phyloP scores from a whole-genome alignment of 176 grass and related monocot species.

The Triticum turgidum region DNA sequence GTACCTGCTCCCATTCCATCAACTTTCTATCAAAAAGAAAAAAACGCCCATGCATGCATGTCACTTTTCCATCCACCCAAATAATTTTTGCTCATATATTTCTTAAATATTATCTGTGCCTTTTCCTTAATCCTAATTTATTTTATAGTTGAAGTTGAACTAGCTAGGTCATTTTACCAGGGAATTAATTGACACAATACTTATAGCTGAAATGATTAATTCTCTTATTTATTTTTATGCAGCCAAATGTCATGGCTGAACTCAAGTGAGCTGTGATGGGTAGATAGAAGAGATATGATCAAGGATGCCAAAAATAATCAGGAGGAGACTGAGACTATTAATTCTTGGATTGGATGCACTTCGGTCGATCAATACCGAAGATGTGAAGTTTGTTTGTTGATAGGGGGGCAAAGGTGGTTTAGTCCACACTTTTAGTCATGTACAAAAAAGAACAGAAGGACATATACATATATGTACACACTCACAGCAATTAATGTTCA shows the following conservation, averaged over 20 bases:
- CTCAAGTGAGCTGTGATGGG: slow-evolving; percentile 20
- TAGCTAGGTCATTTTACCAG: not conserved
- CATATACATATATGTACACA: slow-evolving; percentile 35
- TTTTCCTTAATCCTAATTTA: not conserved
- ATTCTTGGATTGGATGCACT: slow-evolving; percentile 31
- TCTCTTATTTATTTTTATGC: slow-evolving; percentile 14
- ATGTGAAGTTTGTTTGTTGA: slow-evolving; percentile 50
- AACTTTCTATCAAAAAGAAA: not conserved
- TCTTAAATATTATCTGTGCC: not conserved
- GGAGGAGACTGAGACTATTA: not conserved
- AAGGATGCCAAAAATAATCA: not conserved
- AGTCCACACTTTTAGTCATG: slow-evolving; percentile 32
- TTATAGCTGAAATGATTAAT: not conserved
- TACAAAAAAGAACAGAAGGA: slow-evolving; percentile 33
- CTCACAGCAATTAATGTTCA: slow-evolving; percentile 29
- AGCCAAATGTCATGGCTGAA: slow-evolving; percentile 71
- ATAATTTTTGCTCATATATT: not conserved
- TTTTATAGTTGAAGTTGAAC: not conserved
- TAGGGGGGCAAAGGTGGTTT: slow-evolving; percentile 30
- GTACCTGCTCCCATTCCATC: slow-evolving; percentile 23
- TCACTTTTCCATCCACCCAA: not conserved
- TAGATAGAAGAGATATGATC: slow-evolving; percentile 14
- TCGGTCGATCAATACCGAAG: not conserved
- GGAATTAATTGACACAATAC: not conserved
- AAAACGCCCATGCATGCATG: not conserved